Base-by-base conservation (phyloP, 1,139 yeast genomes). In the Arxiozyma heterogenica region DNA sequence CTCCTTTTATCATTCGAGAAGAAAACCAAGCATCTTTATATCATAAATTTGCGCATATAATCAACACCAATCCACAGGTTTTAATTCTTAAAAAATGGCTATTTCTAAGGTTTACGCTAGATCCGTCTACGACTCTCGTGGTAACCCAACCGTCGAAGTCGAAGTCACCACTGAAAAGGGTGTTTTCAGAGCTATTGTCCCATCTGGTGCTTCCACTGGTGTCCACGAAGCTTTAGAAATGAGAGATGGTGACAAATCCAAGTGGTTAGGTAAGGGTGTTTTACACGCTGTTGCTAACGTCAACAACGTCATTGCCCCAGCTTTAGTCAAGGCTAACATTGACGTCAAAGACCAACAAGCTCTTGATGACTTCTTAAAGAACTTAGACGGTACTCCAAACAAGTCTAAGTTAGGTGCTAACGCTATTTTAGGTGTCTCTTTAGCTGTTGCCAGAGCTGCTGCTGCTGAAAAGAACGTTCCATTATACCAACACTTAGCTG, bases 151-250 rank as follows among this genome's bases (percentile, higher is more conserved):
- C 63, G 96, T 90, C 66, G 96, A 90, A 81, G 96, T 89, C 64
- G 96, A 90, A 70, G 69, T 89, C 65, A 79, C 84, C 80, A 90
- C 96, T 68, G 89, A 78, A 61, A 81, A 84, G 69, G 96, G 96
- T 70, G 72, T 80, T 63, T 88, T 86, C 89, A 84, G 96, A 75
- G 81, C 96, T 65, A 88, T 88, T 69, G 97, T 90, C 60, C 97
- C 97, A 73, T 87, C 96, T 62, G 97, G 96, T 76, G 96, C 96
- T 62, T 88, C 96, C 69, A 89, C 96, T 60, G 96, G 96, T 81
- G 74, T 84, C 73, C 93, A 86, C 75, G 97, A 90, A 80, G 96
- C 96, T 66, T 78, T 88, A 64, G 97, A 90, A 80, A 82, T 90
- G 73, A 88, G 97, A 80, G 97, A 90, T 73, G 90, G 86, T 69